These are phyloP conservation scores for Nakazawaea pomicola DNA, from an alignment of 805 yeast genomes.

Conservation along the genomic window DNA sequence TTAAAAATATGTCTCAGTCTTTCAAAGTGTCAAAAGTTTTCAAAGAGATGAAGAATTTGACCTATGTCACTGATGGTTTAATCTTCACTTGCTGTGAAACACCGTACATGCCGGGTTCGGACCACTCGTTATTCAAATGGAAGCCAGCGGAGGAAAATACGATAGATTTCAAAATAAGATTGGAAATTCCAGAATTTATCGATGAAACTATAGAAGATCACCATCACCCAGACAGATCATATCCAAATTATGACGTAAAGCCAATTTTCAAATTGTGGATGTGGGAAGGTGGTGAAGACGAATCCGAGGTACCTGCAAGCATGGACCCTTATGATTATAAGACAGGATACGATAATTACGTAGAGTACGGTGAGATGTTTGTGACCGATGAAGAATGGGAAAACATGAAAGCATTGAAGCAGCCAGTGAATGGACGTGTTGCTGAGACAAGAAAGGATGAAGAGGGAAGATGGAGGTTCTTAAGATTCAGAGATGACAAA, in stretches of 20 bases:
- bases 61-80: constrained; percentile 90
- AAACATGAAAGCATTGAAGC: constrained; percentile 55
- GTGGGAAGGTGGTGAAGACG: constrained; percentile 65
- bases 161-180: constrained; percentile 72
- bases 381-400: constrained; percentile 79
- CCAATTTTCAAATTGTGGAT: constrained; percentile 66
- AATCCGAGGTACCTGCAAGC: constrained; percentile 29
- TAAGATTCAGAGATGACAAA: constrained; percentile 93
- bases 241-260: constrained; percentile 73
- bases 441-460: constrained; percentile 77
- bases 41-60: constrained; percentile 61
- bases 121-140: constrained; percentile 85
- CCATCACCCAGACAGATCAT: constrained; percentile 65
- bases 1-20: constrained; percentile 84
- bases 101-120: constrained; percentile 88
- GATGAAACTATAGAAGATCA: constrained; percentile 64
- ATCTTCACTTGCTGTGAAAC: constrained; percentile 88
- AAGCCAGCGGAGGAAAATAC: constrained; percentile 96
- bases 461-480: constrained; percentile 69
- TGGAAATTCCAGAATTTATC: constrained; percentile 52
- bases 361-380: constrained; percentile 59
- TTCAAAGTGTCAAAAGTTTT: constrained; percentile 75
- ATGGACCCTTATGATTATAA: constrained; percentile 27
- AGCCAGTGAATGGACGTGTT: constrained; percentile 85
- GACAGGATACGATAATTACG: constrained; percentile 40